Evolutionary conservation across 345 rosid species (phyloP).

Genomic region (Rhizophora mangle): DNA sequence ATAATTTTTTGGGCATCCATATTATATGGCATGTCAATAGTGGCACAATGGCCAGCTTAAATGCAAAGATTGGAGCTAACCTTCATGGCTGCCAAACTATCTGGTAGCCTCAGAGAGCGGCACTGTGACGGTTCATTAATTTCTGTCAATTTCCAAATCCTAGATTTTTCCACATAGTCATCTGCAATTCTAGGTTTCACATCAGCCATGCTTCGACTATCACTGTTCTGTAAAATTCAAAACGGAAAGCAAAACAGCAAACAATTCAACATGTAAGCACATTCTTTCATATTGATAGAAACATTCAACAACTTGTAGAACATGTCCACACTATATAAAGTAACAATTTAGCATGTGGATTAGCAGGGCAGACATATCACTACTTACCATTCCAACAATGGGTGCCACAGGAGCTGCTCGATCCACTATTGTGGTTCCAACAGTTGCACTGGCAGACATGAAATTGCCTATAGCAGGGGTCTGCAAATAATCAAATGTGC

Average conservation of each 20-base stretch:
- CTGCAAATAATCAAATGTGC: conserved; percentile 31
- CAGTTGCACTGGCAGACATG: conserved; percentile 46
- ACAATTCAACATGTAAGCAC: background rate
- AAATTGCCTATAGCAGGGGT: conserved; percentile 42
- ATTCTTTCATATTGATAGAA: background rate
- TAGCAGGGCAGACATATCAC: conserved; percentile 5
- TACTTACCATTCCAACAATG: conserved; percentile 59
- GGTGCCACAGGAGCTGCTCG: conserved; percentile 50
- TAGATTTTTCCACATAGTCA: conserved; percentile 52
- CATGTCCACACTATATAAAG: background rate
- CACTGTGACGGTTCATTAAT: conserved; percentile 72
- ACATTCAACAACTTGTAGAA: background rate
- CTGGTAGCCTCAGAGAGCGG: conserved; percentile 66
- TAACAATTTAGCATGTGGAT: background rate
- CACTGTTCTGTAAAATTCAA: conserved; percentile 46
- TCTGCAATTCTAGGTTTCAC: conserved; percentile 67
- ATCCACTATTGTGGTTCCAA: conserved; percentile 51
- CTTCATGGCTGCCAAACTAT: conserved; percentile 51
- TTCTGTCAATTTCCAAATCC: conserved; percentile 70
- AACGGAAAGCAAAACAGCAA: background rate
- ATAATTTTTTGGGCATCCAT: background rate
- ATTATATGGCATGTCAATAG: background rate
- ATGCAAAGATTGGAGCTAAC: conserved; percentile 24
- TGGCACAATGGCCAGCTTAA: background rate
- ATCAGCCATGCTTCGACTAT: conserved; percentile 48